Evolutionary conservation across 345 rosid genomes (phyloP).

Genomic region (Triadica sebifera): DNA sequence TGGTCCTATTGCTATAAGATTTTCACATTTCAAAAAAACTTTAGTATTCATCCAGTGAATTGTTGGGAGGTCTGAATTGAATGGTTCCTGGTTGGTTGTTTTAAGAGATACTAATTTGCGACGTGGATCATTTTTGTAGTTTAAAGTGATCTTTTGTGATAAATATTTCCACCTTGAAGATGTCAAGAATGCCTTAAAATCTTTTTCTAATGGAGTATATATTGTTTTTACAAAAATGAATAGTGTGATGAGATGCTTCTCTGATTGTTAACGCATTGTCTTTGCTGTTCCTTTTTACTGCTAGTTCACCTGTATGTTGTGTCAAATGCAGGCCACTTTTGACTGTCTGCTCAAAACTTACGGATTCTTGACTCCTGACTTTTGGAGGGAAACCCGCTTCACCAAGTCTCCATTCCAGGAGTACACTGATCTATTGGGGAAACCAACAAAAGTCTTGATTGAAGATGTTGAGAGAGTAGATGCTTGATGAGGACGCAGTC

Average conservation of each 20-base stretch:
- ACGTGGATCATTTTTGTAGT: no score
- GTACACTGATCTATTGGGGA: constrained; percentile 49
- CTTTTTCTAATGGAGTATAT: not conserved
- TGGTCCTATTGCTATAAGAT: not conserved
- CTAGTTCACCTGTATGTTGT: not conserved
- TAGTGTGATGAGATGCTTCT: not conserved
- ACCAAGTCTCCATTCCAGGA: constrained; percentile 59
- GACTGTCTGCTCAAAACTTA: constrained; percentile 68
- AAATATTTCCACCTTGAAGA: not conserved
- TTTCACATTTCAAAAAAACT: not conserved
- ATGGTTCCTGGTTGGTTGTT: not conserved
- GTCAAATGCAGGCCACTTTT: constrained; percentile 51
- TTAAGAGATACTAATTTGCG: no score
- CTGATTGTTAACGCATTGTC: not conserved
- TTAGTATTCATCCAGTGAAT: not conserved
- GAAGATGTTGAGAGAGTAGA: constrained; percentile 34
- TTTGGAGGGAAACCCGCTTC: constrained; percentile 67
- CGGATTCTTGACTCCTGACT: constrained; percentile 76
- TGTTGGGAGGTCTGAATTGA: not conserved
- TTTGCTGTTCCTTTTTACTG: not conserved
- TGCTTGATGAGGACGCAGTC: constrained; percentile 12
- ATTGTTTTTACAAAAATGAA: no score
- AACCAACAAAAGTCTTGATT: constrained; percentile 37
- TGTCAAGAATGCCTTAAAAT: not conserved
- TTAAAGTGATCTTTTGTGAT: not conserved